phyloP scores from a whole-genome alignment of 805 yeast genomes.

The Candida boidinii region DNA sequence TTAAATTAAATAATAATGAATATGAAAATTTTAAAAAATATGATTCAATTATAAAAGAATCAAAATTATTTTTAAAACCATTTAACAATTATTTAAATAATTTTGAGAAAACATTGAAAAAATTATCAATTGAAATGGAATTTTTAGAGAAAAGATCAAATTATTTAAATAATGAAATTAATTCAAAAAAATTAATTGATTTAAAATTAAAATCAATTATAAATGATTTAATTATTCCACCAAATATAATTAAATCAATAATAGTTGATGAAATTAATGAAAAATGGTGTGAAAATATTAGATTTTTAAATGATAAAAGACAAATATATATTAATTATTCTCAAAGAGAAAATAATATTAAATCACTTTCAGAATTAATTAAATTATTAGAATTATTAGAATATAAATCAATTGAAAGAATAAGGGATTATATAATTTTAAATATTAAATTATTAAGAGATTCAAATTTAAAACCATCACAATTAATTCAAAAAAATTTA shows the following conservation, averaged over 20 bases:
- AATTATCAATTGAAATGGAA: slow-evolving; percentile 54
- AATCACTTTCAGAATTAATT: slow-evolving; percentile 16
- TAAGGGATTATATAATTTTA: slow-evolving; percentile 57
- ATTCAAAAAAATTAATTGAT: slow-evolving; percentile 39
- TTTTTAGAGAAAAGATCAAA: slow-evolving; percentile 46
- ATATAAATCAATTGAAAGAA: slow-evolving; percentile 62
- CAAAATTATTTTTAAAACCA: slow-evolving; percentile 35
- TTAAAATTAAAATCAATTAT: slow-evolving; percentile 63
- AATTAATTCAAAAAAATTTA: slow-evolving; percentile 60
- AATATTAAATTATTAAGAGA: slow-evolving; percentile 62
- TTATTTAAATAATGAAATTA: slow-evolving; percentile 37
- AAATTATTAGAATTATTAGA: slow-evolving; percentile 42
- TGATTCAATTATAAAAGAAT: slow-evolving; percentile 19
- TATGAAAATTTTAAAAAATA: slow-evolving; percentile 18
- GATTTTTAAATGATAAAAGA: slow-evolving; percentile 48
- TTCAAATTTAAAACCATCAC: slow-evolving; percentile 63
- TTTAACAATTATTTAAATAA: slow-evolving; percentile 41
- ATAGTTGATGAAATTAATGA: slow-evolving; percentile 46
- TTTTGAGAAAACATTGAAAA: slow-evolving; percentile 51
- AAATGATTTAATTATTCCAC: slow-evolving; percentile 68
- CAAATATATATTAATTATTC: slow-evolving; percentile 41
- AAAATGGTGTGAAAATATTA: slow-evolving; percentile 60
- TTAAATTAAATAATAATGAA: slow-evolving; percentile 6
- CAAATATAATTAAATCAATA: slow-evolving; percentile 53
- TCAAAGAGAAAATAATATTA: slow-evolving; percentile 9